A percentile compares a stretch with the other conserved stretches of the same genome.
Evolutionary conservation across 208 protist genomes (phyloP).

Genomic region (Leishmania major): DNA sequence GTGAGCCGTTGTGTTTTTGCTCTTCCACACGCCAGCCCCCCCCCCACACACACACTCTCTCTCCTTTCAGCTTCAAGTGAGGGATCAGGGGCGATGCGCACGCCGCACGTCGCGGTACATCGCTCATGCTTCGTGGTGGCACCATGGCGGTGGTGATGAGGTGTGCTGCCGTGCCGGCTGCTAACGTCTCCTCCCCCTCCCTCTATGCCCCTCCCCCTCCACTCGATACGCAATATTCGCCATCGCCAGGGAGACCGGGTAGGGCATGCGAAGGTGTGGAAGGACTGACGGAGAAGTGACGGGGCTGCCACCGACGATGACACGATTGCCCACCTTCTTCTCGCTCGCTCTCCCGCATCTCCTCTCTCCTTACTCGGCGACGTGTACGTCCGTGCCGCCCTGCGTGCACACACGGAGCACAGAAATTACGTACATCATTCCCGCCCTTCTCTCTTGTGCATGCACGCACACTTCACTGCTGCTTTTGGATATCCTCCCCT

Average conservation of each 20-base stretch:
- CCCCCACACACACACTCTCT: not conserved
- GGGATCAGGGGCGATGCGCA: not conserved
- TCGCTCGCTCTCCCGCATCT: not conserved
- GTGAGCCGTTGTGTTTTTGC: not conserved
- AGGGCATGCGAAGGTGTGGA: not conserved
- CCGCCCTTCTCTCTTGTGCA: not conserved
- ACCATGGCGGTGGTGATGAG: not conserved
- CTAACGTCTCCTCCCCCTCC: not conserved
- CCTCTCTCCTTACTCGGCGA: not conserved
- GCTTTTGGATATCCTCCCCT: not conserved
- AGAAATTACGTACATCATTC: constrained; percentile 1
- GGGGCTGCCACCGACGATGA: not conserved
- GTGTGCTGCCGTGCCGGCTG: not conserved
- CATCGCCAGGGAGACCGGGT: not conserved
- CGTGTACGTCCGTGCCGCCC: not conserved
- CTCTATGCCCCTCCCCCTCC: not conserved
- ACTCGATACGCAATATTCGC: not conserved
- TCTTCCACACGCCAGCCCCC: not conserved
- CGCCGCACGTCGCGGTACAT: not conserved
- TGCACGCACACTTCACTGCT: not conserved
- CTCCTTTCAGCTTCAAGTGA: not conserved
- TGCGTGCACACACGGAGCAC: not conserved
- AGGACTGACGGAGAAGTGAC: not conserved
- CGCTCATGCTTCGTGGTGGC: not conserved
- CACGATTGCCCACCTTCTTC: not conserved